These are phyloP conservation scores for Mycena belliarum DNA, from an alignment of 768 basidiomycete species.

Conservation along the genomic window DNA sequence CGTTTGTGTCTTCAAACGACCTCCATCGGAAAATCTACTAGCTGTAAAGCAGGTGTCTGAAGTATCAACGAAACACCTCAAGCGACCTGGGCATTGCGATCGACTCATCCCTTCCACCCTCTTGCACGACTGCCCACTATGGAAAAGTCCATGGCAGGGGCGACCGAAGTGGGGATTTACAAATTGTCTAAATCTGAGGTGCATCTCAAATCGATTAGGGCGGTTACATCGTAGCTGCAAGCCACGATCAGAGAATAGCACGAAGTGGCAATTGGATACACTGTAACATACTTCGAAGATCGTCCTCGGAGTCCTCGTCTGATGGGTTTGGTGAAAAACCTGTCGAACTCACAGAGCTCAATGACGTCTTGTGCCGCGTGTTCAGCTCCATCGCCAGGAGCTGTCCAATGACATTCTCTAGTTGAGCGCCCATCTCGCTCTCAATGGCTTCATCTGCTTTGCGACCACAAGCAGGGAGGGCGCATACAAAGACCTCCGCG, in stretches of 20 bases:
- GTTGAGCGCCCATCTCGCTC: slow-evolving; percentile 6
- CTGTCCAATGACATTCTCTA: slow-evolving; percentile 2
- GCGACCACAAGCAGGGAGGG: not conserved
- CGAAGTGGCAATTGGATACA: not conserved
- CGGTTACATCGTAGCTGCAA: not conserved
- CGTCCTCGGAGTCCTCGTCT: slow-evolving; percentile 4
- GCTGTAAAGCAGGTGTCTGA: no score
- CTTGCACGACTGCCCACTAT: no score
- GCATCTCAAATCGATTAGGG: no score
- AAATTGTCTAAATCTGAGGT: no score
- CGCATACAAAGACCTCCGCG: slow-evolving; percentile 2
- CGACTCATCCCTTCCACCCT: no score
- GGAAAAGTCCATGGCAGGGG: no score
- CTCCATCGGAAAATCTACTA: no score
- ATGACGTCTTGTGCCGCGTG: not conserved
- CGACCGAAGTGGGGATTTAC: no score
- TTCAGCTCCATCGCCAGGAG: slow-evolving; percentile 3
- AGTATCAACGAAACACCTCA: no score
- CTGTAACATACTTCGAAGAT: not conserved
- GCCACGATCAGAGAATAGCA: not conserved
- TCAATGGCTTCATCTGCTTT: slow-evolving; percentile 1
- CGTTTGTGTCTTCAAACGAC: no score
- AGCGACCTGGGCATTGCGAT: no score
- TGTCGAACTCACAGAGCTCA: not conserved
- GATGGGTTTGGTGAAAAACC: slow-evolving; percentile 7